Percentiles rank a stretch among this genome's conserved stretches.
These are phyloP conservation scores for Carallia pectinifolia DNA, from an alignment of 345 rosid species.

Conservation along the genomic window DNA sequence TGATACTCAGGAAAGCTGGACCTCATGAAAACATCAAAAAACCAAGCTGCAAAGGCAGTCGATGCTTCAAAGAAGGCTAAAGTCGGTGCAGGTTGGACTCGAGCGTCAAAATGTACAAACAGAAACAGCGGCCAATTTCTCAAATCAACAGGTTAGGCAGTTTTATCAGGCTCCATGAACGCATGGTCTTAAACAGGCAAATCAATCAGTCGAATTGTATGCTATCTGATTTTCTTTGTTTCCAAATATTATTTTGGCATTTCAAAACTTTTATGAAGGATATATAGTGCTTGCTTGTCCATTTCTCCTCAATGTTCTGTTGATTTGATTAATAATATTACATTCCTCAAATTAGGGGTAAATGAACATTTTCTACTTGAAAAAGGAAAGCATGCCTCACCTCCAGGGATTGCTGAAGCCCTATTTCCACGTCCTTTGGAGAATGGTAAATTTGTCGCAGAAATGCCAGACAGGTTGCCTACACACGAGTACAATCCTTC, in stretches of 20 bases:
- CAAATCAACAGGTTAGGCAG: conserved; percentile 24
- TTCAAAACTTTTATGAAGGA: neutral
- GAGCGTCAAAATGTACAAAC: conserved; percentile 24
- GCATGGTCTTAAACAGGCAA: neutral
- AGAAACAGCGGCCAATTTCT: conserved; percentile 8
- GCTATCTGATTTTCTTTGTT: neutral
- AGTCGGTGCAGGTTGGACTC: conserved; percentile 11
- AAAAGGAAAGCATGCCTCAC: conserved; percentile 29
- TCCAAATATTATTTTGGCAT: neutral
- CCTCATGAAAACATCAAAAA: conserved; percentile 32
- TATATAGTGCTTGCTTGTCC: neutral
- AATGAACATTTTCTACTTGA: conserved; percentile 13
- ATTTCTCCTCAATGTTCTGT: neutral
- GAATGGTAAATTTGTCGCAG: conserved; percentile 10
- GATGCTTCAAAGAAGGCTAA: conserved; percentile 15
- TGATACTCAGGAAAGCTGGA: conserved; percentile 10
- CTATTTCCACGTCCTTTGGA: conserved; percentile 15
- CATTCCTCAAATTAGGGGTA: conserved; percentile 19
- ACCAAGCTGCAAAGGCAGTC: conserved; percentile 18
- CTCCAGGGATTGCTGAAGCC: conserved; percentile 16
- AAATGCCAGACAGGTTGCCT: conserved; percentile 19
- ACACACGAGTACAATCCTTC: conserved; percentile 28
- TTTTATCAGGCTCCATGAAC: neutral
- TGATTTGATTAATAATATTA: neutral
- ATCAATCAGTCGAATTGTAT: neutral